Evolutionary conservation across 2,329 filamentous ascomycete genomes (phyloP), one percentile per base, ranked within the genome.

Genomic region (Xylariaceae sp.): DNA sequence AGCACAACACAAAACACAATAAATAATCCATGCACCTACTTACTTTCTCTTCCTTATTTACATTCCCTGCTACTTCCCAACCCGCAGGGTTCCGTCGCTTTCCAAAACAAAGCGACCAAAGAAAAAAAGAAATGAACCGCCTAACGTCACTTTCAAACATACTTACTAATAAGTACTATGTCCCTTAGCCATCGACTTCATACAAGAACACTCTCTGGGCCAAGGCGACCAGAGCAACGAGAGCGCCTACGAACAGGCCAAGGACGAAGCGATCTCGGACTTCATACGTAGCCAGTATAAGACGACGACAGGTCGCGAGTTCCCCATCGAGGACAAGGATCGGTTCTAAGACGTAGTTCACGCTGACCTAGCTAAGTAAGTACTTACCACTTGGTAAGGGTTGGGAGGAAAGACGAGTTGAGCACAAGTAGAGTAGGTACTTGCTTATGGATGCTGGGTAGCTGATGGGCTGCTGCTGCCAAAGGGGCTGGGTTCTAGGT

Each of bases 261-360:
- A 90, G 68, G 87, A 92, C 59, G 82, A 87, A 62, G 70, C 83
- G 59, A 85, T 89, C 52, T 79, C 76, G 18, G 82, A 88, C 59
- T 81, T 75, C 60, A 78, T 90, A 51, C 76, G 85, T 26, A 63
- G 62, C 29, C 68, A 83, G 62, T 89, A 88, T 73, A 88, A 87
- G 72, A 65, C 53, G 32, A 57, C 65, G 0, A 83, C 81, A 0
- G 86, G 86, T 42, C 76, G 65, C 5, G 85, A 89, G 6, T 59
- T 89, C 37, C 79, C 81, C 18, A 65, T 88, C 59, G 67, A 74
- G 57, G 85, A 88, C 61, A 88, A 87, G 69, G 68, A 78, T 31
- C 69, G 55, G 13, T 56, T 54, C 24, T 59, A 44, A 36, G 13
- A 8, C 13, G 21, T 24, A 24, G 6, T 11, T 6, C 6, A 24